Conservation (phyloP, 495 filamentous ascomycete species). For the Penicillium subrubescens region DNA sequence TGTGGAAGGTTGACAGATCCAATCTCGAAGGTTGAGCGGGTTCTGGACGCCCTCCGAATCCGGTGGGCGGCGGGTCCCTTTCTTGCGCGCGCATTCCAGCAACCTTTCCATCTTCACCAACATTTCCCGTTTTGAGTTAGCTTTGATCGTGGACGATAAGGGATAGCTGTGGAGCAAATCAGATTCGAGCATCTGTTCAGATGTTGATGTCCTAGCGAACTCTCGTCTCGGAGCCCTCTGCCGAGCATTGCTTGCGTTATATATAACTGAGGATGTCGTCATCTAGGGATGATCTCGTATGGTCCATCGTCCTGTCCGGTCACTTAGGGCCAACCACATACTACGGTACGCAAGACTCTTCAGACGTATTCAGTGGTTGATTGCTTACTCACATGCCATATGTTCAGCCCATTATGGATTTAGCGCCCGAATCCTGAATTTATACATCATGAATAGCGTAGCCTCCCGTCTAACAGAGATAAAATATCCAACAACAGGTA, state of each 20-base stretch:
- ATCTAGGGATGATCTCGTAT: neutral
- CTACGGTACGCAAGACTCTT: too few species aligned
- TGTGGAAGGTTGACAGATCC: conserved; percentile 5
- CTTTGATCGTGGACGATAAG: neutral
- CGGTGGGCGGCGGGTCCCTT: conserved; percentile 9
- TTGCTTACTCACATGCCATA: too few species aligned
- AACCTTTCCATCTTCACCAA: conserved; percentile 10
- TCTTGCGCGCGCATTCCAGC: conserved; percentile 17
- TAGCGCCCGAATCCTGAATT: too few species aligned
- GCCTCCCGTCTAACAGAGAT: too few species aligned
- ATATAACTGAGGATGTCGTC: neutral
- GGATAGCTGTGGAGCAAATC: neutral
- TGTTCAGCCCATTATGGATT: too few species aligned
- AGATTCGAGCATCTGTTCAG: neutral
- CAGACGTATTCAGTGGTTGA: too few species aligned
- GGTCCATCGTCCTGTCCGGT: neutral
- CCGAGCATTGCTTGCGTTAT: neutral
- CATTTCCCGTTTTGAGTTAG: conserved; percentile 15
- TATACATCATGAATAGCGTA: too few species aligned
- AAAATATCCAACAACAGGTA: too few species aligned
- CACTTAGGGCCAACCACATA: too few species aligned
- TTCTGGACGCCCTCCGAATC: conserved; percentile 19
- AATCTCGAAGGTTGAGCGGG: conserved; percentile 5
- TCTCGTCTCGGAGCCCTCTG: neutral
- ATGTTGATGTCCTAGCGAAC: neutral